Evolutionary conservation across 768 basidiomycete species (phyloP).

Genomic region (Suillus sp.): DNA sequence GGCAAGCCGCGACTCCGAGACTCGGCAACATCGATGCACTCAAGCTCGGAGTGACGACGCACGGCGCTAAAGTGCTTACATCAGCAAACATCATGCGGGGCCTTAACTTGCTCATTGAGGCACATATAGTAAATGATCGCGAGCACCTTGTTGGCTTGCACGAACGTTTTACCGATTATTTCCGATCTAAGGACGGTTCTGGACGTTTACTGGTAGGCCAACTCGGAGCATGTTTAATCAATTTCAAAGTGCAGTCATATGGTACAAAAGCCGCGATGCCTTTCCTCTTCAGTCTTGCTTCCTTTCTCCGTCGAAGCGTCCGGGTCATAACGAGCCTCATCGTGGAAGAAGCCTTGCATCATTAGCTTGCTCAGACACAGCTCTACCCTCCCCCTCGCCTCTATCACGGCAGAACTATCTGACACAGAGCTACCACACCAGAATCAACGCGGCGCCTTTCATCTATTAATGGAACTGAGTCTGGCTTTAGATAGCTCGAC

Average conservation of each 20-base stretch:
- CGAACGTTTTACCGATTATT: neutral
- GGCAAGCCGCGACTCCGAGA: neutral
- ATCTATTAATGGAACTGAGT: neutral
- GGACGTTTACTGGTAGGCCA: neutral
- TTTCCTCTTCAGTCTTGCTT: neutral
- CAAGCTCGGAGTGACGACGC: too few species aligned
- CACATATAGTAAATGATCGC: neutral
- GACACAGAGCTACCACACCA: neutral
- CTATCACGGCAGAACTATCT: neutral
- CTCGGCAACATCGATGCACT: too few species aligned
- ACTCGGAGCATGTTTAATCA: neutral
- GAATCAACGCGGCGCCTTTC: neutral
- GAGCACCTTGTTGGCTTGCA: neutral
- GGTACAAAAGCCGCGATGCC: neutral
- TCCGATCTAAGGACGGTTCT: neutral
- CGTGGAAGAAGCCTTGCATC: neutral
- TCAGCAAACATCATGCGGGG: neutral
- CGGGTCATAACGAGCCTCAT: neutral
- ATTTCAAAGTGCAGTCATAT: slow-evolving; percentile 1
- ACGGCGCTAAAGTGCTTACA: too few species aligned
- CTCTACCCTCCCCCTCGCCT: neutral
- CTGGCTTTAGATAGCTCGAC: slow-evolving; percentile 3
- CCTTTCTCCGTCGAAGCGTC: neutral
- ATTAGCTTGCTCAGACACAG: neutral
- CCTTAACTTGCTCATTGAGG: neutral